A percentile compares a stretch with the other conserved stretches of the same genome.
Conservation (phyloP, 768 basidiomycete genomes). For the Bullera alba region DNA sequence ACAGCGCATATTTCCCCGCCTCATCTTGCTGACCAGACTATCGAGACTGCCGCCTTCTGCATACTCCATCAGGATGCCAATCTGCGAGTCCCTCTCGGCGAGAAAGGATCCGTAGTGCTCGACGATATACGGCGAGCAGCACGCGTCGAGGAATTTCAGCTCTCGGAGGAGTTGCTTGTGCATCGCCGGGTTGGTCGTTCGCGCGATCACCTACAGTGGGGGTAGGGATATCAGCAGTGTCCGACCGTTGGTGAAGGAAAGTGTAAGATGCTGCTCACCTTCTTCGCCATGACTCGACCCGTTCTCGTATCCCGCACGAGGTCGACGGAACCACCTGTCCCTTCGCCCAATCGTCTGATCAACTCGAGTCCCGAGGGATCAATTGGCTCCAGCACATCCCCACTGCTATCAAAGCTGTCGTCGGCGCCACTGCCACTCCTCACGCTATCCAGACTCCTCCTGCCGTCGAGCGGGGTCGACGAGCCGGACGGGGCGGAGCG, state of each 20-base stretch:
- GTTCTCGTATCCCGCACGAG: slow-evolving; percentile 37
- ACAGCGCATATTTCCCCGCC: slow-evolving; percentile 35
- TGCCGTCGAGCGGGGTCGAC: too few species aligned
- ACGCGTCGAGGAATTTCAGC: slow-evolving; percentile 44
- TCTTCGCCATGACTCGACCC: slow-evolving; percentile 45
- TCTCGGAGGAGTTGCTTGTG: slow-evolving; percentile 47
- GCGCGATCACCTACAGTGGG: slow-evolving; percentile 42
- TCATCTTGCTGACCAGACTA: slow-evolving; percentile 35
- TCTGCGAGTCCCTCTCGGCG: slow-evolving; percentile 40
- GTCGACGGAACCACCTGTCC: slow-evolving; percentile 45
- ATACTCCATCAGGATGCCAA: slow-evolving; percentile 48
- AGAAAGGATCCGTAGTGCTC: slow-evolving; percentile 47
- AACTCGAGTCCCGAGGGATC: slow-evolving; percentile 32
- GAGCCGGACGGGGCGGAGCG: too few species aligned
- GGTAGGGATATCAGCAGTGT: background rate
- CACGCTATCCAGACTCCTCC: slow-evolving; percentile 1
- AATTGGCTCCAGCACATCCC: slow-evolving; percentile 14
- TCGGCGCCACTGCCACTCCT: background rate
- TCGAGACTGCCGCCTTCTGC: slow-evolving; percentile 46
- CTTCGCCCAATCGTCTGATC: slow-evolving; percentile 42
- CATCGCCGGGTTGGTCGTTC: slow-evolving; percentile 45
- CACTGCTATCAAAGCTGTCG: slow-evolving; percentile 10
- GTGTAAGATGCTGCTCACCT: slow-evolving; percentile 28
- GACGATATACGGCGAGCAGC: slow-evolving; percentile 45
- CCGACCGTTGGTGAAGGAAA: background rate